Evolutionary conservation across 176 grass and related monocot genomes (phyloP).

Genomic region (Tillandsia fasciculata): DNA sequence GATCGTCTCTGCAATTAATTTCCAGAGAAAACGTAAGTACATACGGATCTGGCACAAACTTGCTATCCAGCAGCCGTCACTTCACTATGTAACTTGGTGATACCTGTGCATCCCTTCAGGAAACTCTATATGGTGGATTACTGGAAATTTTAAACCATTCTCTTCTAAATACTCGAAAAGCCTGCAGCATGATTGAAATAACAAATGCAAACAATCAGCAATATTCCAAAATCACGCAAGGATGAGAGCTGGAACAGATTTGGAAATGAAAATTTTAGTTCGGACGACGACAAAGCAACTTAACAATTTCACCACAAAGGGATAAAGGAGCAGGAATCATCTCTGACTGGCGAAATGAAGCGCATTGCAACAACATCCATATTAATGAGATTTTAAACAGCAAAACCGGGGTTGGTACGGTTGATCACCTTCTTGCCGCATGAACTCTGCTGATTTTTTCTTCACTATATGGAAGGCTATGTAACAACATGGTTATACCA

Average conservation of each 20-base stretch:
- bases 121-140: constrained; percentile 86
- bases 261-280: too few relatives aligned
- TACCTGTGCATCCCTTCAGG: constrained; percentile 57
- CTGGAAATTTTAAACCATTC: constrained; percentile 69
- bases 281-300: too few relatives aligned
- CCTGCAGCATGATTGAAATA: constrained; percentile 35
- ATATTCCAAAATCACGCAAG: too few relatives aligned
- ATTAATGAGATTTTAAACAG: background rate
- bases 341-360: background rate
- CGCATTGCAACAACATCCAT: background rate
- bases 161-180: constrained; percentile 80
- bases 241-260: too few relatives aligned
- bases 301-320: background rate
- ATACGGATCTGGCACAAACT: too few relatives aligned
- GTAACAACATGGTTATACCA: constrained; percentile 82
- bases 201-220: background rate
- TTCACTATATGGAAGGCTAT: constrained; percentile 61
- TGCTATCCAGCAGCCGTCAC: too few relatives aligned
- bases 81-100: background rate
- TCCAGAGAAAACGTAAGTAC: constrained; percentile 24
- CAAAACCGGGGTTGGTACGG: background rate
- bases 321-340: background rate
- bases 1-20: constrained; percentile 59
- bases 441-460: constrained; percentile 80
- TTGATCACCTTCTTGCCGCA: constrained; percentile 64